These are phyloP conservation scores for Effrenium voratum DNA, from an alignment of 73 alveolate species.

Conservation along the genomic window DNA sequence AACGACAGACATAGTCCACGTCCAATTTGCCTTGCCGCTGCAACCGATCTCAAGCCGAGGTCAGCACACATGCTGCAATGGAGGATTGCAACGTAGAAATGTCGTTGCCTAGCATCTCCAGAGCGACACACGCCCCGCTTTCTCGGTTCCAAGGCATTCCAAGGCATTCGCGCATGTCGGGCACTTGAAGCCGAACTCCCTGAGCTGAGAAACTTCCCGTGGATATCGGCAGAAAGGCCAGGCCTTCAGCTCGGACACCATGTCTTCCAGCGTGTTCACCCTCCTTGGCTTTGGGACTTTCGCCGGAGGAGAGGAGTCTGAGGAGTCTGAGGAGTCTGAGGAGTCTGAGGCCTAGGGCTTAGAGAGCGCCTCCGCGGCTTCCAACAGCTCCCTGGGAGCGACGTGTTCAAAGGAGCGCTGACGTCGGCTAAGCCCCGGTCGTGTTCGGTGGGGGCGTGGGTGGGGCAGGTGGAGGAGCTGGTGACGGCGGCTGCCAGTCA, in stretches of 20 bases:
- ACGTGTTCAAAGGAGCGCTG: too few relatives aligned
- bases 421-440: too few relatives aligned
- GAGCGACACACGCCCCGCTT: neutral
- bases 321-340: neutral
- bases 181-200: constrained; percentile 88
- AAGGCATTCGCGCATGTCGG: constrained; percentile 66
- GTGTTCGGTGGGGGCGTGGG: too few relatives aligned
- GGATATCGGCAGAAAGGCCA: neutral
- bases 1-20: neutral
- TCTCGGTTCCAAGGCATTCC: neutral
- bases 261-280: constrained; percentile 36
- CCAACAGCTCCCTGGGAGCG: neutral
- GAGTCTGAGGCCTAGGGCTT: neutral
- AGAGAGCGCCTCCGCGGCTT: constrained; percentile 1
- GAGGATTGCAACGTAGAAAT: constrained; percentile 43
- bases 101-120: constrained; percentile 45
- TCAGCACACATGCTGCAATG: constrained; percentile 23
- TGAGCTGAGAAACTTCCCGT: neutral
- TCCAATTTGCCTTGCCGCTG: neutral
- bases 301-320: neutral
- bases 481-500: too few relatives aligned
- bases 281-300: neutral
- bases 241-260: constrained; percentile 67
- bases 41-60: neutral
- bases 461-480: too few relatives aligned